Percentiles rank a stretch among this genome's conserved stretches.
Evolutionary conservation across 495 filamentous ascomycete genomes (phyloP).

Genomic region (Penicillium taxi): DNA sequence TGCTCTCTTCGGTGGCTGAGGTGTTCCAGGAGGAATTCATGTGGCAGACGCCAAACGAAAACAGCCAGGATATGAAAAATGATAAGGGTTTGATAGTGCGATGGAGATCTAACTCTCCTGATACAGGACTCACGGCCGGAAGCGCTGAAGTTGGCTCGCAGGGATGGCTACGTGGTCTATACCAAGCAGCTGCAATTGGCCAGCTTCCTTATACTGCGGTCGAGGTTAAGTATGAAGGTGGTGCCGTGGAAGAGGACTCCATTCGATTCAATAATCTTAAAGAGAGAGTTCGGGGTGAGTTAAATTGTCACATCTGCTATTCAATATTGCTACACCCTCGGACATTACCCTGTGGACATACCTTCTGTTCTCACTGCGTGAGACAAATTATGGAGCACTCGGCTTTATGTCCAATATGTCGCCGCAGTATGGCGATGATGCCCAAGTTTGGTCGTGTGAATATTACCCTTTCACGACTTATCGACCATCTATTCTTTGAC

Average conservation of each 20-base stretch:
- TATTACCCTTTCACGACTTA: constrained; percentile 48
- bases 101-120: constrained; percentile 30
- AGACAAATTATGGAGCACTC: constrained; percentile 67
- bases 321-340: constrained; percentile 68
- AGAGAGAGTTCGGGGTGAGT: constrained; percentile 53
- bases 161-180: constrained; percentile 24
- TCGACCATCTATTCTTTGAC: constrained; percentile 59
- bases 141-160: constrained; percentile 10
- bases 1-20: constrained; percentile 56
- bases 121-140: no score
- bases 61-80: constrained; percentile 21
- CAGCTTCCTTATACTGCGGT: constrained; percentile 27
- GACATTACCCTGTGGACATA: constrained; percentile 82
- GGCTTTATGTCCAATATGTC: constrained; percentile 70
- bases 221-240: constrained; percentile 45
- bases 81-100: constrained; percentile 35
- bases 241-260: constrained; percentile 37
- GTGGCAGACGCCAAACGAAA: constrained; percentile 15
- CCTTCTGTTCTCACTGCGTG: constrained; percentile 75
- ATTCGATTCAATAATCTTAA: constrained; percentile 48
- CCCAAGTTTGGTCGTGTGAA: constrained; percentile 54
- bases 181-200: constrained; percentile 25
- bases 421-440: constrained; percentile 54
- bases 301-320: constrained; percentile 88
- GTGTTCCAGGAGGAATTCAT: constrained; percentile 41